Evolutionary conservation across 1,139 yeast species (phyloP).

Genomic region (Nakaseomyces bracarensis): DNA sequence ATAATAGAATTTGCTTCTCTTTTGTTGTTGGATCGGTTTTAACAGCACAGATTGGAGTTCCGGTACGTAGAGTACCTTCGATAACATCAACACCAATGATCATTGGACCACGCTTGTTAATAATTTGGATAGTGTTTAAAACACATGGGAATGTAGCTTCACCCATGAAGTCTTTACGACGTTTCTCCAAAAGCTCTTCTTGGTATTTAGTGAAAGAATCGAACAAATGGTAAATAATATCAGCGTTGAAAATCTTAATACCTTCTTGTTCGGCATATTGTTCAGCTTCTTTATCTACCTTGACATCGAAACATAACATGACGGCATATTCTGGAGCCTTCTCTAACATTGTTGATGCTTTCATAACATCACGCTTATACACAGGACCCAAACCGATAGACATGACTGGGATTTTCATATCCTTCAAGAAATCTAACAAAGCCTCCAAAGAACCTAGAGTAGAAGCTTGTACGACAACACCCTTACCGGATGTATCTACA

Average conservation of each 20-base stretch:
- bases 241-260: conserved; percentile 87
- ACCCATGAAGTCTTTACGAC: conserved; percentile 82
- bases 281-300: conserved; percentile 95
- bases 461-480: conserved; percentile 98
- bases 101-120: conserved; percentile 98
- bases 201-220: conserved; percentile 94
- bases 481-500: conserved; percentile 88
- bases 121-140: conserved; percentile 86
- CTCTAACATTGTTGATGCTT: conserved; percentile 93
- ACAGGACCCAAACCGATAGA: conserved; percentile 98
- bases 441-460: conserved; percentile 98
- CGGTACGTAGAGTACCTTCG: conserved; percentile 82
- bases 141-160: conserved; percentile 95
- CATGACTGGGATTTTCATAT: conserved; percentile 98
- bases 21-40: conserved; percentile 81
- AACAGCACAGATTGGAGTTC: conserved; percentile 95
- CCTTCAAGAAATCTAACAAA: conserved; percentile 88
- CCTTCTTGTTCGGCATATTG: conserved; percentile 93
- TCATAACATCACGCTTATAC: conserved; percentile 95
- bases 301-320: conserved; percentile 97
- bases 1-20: conserved; percentile 58
- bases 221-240: conserved; percentile 90
- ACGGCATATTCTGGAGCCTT: conserved; percentile 92
- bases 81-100: conserved; percentile 95
- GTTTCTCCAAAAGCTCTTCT: conserved; percentile 73